These are phyloP conservation scores for Nematocida sp. DNA, from an alignment of 371 early-diverging fungal species.

Conservation along the genomic window DNA sequence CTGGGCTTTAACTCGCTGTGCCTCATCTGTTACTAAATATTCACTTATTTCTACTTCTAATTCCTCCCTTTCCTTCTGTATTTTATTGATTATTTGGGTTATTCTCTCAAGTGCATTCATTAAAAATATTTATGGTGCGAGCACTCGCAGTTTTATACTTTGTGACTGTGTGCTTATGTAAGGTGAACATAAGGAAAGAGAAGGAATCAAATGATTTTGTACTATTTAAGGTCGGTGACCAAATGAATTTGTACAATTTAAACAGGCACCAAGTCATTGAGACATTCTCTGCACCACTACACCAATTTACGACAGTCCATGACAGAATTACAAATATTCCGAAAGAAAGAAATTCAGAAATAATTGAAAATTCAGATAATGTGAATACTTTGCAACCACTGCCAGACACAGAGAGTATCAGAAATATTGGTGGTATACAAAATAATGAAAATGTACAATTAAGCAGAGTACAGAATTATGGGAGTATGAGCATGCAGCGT, in stretches of 20 bases:
- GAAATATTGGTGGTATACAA: too few relatives aligned
- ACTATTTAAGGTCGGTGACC: not conserved
- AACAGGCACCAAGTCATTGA: not conserved
- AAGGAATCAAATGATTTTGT: not conserved
- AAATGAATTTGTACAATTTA: not conserved
- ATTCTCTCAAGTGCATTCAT: conserved; percentile 47
- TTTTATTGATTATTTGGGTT: conserved; percentile 1
- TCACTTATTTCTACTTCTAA: conserved; percentile 8
- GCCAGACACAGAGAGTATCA: not conserved
- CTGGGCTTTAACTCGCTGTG: not conserved
- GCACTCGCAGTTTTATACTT: conserved; percentile 1
- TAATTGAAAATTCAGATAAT: not conserved
- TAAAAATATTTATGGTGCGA: conserved; percentile 40
- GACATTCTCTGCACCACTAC: not conserved
- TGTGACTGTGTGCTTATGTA: not conserved
- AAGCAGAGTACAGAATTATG: not conserved
- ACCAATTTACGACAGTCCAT: not conserved
- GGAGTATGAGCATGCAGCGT: not conserved
- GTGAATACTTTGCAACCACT: not conserved
- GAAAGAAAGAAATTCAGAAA: not conserved
- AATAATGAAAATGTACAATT: not conserved
- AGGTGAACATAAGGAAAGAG: not conserved
- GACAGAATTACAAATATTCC: not conserved
- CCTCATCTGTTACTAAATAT: not conserved
- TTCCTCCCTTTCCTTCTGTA: conserved; percentile 10